These are phyloP conservation scores for Picocystis salinarum DNA, from an alignment of 139 green algal species.

Conservation along the genomic window DNA sequence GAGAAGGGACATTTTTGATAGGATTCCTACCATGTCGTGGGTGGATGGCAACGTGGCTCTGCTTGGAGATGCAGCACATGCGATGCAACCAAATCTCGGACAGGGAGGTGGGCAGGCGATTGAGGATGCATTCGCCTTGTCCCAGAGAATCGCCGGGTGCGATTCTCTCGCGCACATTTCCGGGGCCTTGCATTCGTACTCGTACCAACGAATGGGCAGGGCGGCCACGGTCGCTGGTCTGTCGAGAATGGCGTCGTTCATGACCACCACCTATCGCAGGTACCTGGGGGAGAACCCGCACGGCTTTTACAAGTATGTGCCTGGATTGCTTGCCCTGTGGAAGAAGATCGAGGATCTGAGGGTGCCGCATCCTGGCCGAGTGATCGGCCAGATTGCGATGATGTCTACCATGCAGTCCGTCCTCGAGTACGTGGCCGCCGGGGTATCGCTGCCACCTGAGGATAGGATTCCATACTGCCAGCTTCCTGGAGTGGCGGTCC, in stretches of 20 bases:
- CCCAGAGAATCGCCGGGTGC: conserved; percentile 15
- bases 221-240: conserved; percentile 2
- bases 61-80: conserved; percentile 84
- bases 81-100: conserved; percentile 97
- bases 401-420: conserved; percentile 21
- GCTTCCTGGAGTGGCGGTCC: conserved; percentile 12
- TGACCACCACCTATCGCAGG: conserved; percentile 72
- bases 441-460: neutral
- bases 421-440: conserved; percentile 17
- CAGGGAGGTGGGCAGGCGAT: conserved; percentile 64
- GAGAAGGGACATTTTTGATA: conserved; percentile 86
- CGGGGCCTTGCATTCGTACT: neutral
- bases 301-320: conserved; percentile 16
- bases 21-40: conserved; percentile 54
- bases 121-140: conserved; percentile 23
- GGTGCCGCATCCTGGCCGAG: conserved; percentile 84
- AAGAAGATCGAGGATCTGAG: conserved; percentile 37
- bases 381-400: conserved; percentile 32
- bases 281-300: conserved; percentile 42
- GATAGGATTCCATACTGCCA: conserved; percentile 11
- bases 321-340: conserved; percentile 21
- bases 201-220: conserved; percentile 5
- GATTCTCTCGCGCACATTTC: neutral
- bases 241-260: conserved; percentile 50
- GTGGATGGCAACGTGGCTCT: conserved; percentile 59